phyloP scores from a whole-genome alignment of 2,329 filamentous ascomycete species.

The Aspergillus sp. region DNA sequence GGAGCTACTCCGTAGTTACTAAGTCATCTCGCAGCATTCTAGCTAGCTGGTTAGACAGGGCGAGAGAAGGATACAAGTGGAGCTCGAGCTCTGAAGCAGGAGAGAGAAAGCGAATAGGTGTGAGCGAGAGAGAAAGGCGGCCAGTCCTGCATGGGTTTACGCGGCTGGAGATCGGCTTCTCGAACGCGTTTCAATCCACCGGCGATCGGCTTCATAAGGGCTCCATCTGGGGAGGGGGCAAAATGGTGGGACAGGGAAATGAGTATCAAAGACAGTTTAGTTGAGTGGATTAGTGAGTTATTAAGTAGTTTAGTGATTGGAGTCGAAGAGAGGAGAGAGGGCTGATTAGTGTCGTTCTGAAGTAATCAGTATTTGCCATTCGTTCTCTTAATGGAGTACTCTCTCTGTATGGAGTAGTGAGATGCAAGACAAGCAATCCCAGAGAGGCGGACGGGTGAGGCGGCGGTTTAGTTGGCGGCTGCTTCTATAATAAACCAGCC shows the following conservation, averaged over 20 bases:
- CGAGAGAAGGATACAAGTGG: conserved; percentile 3
- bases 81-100: conserved; percentile 3
- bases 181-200: conserved; percentile 14
- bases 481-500: conserved; percentile 3
- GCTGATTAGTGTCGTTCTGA: too few relatives aligned
- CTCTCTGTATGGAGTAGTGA: neutral
- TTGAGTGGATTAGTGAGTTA: neutral
- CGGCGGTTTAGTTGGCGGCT: neutral
- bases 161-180: conserved; percentile 14
- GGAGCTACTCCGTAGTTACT: neutral
- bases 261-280: neutral
- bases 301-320: neutral
- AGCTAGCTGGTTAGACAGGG: neutral
- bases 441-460: neutral
- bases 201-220: conserved; percentile 8
- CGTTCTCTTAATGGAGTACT: too few relatives aligned
- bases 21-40: neutral
- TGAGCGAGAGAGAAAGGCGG: neutral
- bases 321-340: neutral
- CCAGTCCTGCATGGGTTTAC: conserved; percentile 3
- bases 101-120: too few relatives aligned
- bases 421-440: neutral
- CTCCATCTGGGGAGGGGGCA: conserved; percentile 1
- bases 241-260: conserved; percentile 2
- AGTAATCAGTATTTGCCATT: too few relatives aligned